Evolutionary conservation across 495 filamentous ascomycete species (phyloP).

Genomic region (Penicillium tannophilum): DNA sequence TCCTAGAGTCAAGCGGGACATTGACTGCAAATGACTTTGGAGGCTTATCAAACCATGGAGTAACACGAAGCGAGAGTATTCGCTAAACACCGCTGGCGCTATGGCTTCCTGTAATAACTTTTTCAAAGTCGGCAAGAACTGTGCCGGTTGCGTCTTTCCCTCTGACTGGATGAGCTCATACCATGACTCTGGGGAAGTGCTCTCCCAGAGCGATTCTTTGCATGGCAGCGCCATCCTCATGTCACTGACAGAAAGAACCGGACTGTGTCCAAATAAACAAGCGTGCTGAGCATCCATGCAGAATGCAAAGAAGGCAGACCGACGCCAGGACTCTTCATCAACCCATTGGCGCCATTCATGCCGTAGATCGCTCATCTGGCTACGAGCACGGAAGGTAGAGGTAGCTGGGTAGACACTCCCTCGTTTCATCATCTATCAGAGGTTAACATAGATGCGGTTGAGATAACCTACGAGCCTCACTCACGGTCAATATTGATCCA

Average conservation of each 20-base stretch:
- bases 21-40: not conserved
- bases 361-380: not conserved
- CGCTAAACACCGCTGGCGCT: not conserved
- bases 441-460: not conserved
- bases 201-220: slow-evolving; percentile 21
- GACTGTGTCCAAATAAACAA: slow-evolving; percentile 23
- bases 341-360: slow-evolving; percentile 21
- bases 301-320: slow-evolving; percentile 26
- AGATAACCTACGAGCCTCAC: not conserved
- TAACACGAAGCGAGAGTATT: not conserved
- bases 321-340: slow-evolving; percentile 16
- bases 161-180: not conserved
- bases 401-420: not conserved
- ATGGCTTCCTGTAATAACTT: not conserved
- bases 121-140: not conserved
- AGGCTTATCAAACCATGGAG: not conserved
- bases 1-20: not conserved
- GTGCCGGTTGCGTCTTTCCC: not conserved
- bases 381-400: not conserved
- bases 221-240: slow-evolving; percentile 21
- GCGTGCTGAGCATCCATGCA: slow-evolving; percentile 26
- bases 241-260: slow-evolving; percentile 21
- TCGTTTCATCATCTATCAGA: not conserved
- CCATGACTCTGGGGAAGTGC: slow-evolving; percentile 4
- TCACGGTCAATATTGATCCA: slow-evolving; percentile 20